Percentiles rank a stretch among this genome's conserved stretches.
Conservation (phyloP, 306 rosid species). For the Luffa aegyptiaca region DNA sequence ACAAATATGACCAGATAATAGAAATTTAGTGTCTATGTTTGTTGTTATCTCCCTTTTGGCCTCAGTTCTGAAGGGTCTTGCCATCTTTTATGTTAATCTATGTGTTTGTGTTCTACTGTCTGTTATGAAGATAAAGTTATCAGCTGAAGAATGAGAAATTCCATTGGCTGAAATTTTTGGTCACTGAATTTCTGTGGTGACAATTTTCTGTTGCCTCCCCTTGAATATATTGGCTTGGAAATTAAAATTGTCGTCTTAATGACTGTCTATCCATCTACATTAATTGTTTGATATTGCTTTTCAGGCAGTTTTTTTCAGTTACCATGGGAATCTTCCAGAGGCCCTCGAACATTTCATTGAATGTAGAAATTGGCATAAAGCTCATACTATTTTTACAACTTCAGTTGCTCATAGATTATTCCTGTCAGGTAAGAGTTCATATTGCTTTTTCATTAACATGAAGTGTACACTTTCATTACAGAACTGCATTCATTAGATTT, state of each 20-base stretch:
- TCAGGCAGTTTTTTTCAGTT: slow-evolving; percentile 82
- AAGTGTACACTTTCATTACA: background rate
- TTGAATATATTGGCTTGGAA: background rate
- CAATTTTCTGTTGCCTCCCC: background rate
- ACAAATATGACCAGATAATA: background rate
- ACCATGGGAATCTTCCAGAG: slow-evolving; percentile 52
- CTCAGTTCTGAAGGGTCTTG: background rate
- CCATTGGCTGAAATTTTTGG: background rate
- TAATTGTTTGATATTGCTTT: slow-evolving; percentile 19
- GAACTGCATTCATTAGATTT: background rate
- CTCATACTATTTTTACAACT: slow-evolving; percentile 65
- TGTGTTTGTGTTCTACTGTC: background rate
- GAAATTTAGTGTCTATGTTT: background rate
- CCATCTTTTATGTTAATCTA: background rate
- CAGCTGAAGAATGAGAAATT: background rate
- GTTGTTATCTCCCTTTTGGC: background rate
- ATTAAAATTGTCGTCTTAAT: background rate
- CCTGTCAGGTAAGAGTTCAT: slow-evolving; percentile 51
- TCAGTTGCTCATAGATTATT: slow-evolving; percentile 68
- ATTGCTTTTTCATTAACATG: background rate
- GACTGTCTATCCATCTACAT: slow-evolving; percentile 9
- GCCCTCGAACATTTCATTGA: slow-evolving; percentile 78
- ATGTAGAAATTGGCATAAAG: slow-evolving; percentile 89
- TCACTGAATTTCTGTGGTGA: background rate
- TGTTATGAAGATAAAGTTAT: background rate